Evolutionary conservation across 1,284 basidiomycete species (phyloP).

Genomic region (Moesziomyces sp.): DNA sequence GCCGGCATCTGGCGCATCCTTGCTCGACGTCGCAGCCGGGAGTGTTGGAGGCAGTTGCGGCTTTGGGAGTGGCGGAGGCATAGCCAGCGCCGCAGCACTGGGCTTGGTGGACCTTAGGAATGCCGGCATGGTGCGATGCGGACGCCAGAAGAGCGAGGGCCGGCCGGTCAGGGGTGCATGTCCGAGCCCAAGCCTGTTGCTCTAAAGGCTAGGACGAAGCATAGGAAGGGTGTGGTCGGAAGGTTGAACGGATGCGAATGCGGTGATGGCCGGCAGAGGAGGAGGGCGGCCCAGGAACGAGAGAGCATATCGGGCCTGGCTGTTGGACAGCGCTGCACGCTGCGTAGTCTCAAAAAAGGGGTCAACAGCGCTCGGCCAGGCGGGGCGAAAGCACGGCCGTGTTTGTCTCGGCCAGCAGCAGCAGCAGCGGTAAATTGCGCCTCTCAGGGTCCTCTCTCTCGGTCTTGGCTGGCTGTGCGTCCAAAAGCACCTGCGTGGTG

Average conservation of each 20-base stretch:
- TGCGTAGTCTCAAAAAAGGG: too few species aligned
- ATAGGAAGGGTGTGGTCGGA: neutral
- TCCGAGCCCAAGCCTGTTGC: neutral
- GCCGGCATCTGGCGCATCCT: neutral
- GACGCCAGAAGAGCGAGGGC: neutral
- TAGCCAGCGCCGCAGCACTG: slow-evolving; percentile 6
- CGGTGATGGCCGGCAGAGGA: too few species aligned
- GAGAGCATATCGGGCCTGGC: too few species aligned
- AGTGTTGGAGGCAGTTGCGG: neutral
- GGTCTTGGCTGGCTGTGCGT: too few species aligned
- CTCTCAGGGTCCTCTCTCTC: neutral
- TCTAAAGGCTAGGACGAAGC: neutral
- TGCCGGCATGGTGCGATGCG: slow-evolving; percentile 8
- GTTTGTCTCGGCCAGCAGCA: neutral
- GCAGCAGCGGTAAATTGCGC: too few species aligned
- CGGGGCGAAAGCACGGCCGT: neutral
- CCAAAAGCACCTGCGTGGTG: too few species aligned
- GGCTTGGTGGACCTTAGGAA: slow-evolving; percentile 25
- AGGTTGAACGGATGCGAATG: too few species aligned
- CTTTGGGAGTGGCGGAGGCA: slow-evolving; percentile 9
- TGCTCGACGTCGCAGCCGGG: neutral
- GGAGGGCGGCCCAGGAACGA: too few species aligned
- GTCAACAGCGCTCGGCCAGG: too few species aligned
- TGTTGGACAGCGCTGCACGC: neutral
- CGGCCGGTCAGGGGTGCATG: neutral